Base-by-base conservation (phyloP, 2,329 filamentous ascomycete genomes). In the Arachnopeziza araneosa region DNA sequence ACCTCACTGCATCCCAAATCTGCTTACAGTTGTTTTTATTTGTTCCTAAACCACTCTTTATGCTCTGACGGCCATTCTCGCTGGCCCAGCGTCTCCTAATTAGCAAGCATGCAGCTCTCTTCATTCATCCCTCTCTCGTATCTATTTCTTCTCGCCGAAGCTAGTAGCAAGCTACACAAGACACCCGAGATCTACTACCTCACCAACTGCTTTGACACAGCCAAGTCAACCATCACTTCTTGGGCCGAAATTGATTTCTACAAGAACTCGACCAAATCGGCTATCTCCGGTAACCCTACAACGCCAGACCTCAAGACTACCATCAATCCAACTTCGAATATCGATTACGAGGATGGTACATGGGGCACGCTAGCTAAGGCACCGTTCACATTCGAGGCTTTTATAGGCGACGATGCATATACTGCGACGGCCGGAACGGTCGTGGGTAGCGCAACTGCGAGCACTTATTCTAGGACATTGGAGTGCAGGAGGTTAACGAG, bases 231-330 rank as follows among this genome's bases (percentile, higher is more conserved):
- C 52, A 36, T 26, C 19, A 23, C 44, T 22, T 54, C 52, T n/a
- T 59, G 50, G 10, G 57, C 57, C n/a, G 57, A 59, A 24, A 52
- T 57, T 52, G 56, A 58, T 23, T 44, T 8, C 17, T 44, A 50
- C 48, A 26, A 23, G 5, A 56, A 50, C 23, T 51, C 54, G 32
- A 22, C 19, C 36, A 49, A 30, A 24, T 57, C 55, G 14, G 44
- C 24, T n/a, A 19, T 54, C 48, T 30, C 50, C 32, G 1, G 21
- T 52, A 10, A 22, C 50, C 52, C 52, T 21, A 30, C 52, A 8
- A n/a, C 7, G 10, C 36, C 24, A 36, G 24, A 55, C 54, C 59
- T 60, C 44, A 50, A 50, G 24, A 23, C 53, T 12, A 12, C 57
- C 52, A 50, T 51, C 36, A 51, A 56, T 24, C n/a, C 54, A 9